These are phyloP conservation scores for Elasticomyces elasticus DNA, from an alignment of 495 filamentous ascomycete species.

Conservation along the genomic window DNA sequence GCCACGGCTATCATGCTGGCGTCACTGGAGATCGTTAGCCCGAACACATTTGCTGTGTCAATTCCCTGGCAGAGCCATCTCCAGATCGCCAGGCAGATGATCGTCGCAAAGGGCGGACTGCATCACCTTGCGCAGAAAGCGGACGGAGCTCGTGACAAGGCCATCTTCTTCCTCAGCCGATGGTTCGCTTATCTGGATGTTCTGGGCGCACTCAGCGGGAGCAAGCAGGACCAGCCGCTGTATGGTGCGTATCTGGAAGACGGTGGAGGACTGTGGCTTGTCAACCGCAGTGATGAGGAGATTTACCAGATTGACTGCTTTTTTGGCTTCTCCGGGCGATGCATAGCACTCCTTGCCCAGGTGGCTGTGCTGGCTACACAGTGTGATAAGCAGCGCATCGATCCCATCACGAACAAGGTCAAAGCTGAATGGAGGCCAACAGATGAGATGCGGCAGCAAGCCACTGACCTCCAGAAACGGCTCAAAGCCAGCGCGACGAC, in stretches of 20 bases:
- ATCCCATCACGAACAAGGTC: constrained; percentile 42
- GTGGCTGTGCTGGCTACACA: constrained; percentile 62
- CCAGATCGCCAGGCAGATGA: constrained; percentile 64
- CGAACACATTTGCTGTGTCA: constrained; percentile 65
- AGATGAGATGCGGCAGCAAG: constrained; percentile 42
- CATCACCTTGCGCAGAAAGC: constrained; percentile 41
- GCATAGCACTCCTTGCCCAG: constrained; percentile 59
- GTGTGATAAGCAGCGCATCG: constrained; percentile 60
- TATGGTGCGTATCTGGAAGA: constrained; percentile 36
- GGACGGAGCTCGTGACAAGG: constrained; percentile 41
- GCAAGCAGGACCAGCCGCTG: constrained; percentile 48
- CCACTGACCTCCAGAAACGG: constrained; percentile 45
- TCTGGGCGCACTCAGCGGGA: constrained; percentile 64
- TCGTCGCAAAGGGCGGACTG: constrained; percentile 55
- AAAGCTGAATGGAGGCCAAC: constrained; percentile 50
- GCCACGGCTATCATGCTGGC: constrained; percentile 81
- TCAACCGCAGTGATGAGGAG: constrained; percentile 26
- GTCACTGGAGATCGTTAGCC: constrained; percentile 77
- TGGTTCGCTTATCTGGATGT: constrained; percentile 86
- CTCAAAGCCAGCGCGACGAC: constrained; percentile 38
- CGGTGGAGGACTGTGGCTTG: constrained; percentile 22
- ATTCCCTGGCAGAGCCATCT: constrained; percentile 71
- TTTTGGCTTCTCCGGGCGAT: constrained; percentile 48
- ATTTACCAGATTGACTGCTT: constrained; percentile 54
- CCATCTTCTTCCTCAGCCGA: constrained; percentile 69